These are phyloP conservation scores for Beta macrorhiza DNA, from an alignment of 179 eudicot genomes.

Conservation along the genomic window DNA sequence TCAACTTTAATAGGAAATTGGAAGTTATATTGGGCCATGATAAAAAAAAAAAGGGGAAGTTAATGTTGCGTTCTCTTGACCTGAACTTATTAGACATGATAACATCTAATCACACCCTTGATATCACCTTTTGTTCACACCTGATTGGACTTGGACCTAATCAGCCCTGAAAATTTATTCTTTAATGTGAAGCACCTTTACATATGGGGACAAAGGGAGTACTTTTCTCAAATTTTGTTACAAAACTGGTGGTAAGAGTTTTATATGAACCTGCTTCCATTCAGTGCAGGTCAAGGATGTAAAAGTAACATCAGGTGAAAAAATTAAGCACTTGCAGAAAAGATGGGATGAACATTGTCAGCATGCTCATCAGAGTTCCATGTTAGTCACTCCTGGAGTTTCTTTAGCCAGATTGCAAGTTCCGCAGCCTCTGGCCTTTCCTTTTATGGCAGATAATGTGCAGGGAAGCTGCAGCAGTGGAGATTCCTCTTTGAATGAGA, in stretches of 20 bases:
- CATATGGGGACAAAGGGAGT: background rate
- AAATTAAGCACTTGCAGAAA: conserved; percentile 44
- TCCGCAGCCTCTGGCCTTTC: conserved; percentile 37
- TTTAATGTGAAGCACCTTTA: too few relatives aligned
- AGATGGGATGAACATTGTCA: conserved; percentile 84
- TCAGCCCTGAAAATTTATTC: too few relatives aligned
- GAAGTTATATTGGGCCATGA: too few relatives aligned
- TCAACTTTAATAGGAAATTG: too few relatives aligned
- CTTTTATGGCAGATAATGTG: conserved; percentile 32
- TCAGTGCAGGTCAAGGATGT: conserved; percentile 84
- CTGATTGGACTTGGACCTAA: too few relatives aligned
- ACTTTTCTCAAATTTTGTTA: background rate
- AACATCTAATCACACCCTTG: too few relatives aligned
- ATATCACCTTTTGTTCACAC: too few relatives aligned
- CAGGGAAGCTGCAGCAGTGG: conserved; percentile 36
- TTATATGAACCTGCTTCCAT: conserved; percentile 31
- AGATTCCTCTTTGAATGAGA: conserved; percentile 35
- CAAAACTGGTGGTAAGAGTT: background rate
- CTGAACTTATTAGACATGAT: too few relatives aligned
- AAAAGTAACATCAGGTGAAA: conserved; percentile 40
- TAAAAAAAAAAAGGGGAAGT: too few relatives aligned
- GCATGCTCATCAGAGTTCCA: conserved; percentile 42
- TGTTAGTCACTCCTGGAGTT: conserved; percentile 31
- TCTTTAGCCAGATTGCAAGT: conserved; percentile 34
- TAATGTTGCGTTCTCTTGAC: too few relatives aligned